These are phyloP conservation scores for Coelastrella sp. DNA, from an alignment of 139 green algal species.

Conservation along the genomic window DNA sequence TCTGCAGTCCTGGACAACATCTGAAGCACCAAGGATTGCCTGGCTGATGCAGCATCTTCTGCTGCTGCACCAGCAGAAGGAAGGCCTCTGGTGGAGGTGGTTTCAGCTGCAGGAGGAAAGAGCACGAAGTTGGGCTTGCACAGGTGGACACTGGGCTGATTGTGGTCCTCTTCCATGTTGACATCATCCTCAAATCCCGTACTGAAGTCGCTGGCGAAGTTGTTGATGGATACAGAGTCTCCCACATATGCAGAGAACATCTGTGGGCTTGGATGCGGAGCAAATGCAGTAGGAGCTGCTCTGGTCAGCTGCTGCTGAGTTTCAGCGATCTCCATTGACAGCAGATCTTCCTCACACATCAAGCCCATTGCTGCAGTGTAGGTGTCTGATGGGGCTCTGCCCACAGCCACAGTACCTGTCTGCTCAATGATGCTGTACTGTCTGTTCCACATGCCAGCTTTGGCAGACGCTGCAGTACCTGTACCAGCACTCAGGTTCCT, in stretches of 20 bases:
- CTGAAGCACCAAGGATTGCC: background rate
- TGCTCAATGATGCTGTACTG: background rate
- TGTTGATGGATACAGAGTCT: too few species aligned
- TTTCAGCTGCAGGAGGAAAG: too few species aligned
- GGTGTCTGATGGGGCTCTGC: too few species aligned
- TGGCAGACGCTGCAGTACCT: constrained; percentile 2
- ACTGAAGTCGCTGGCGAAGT: background rate
- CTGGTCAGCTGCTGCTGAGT: background rate
- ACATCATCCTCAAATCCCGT: background rate
- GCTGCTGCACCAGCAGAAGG: background rate
- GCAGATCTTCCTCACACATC: constrained; percentile 26
- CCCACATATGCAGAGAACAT: too few species aligned
- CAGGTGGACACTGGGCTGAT: too few species aligned
- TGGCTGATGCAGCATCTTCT: background rate
- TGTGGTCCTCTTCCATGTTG: too few species aligned
- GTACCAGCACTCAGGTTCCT: too few species aligned
- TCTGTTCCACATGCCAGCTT: constrained; percentile 20
- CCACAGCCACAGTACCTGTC: too few species aligned
- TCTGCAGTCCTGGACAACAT: constrained; percentile 8
- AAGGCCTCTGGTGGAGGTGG: background rate
- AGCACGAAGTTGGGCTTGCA: too few species aligned
- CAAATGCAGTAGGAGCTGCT: background rate
- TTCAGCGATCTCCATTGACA: background rate
- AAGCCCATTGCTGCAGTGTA: too few species aligned
- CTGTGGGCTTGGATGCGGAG: too few species aligned